Evolutionary conservation across 2,329 filamentous ascomycete genomes (phyloP), one percentile per base, ranked within the genome.

Genomic region (Aureobasidium uvarum): DNA sequence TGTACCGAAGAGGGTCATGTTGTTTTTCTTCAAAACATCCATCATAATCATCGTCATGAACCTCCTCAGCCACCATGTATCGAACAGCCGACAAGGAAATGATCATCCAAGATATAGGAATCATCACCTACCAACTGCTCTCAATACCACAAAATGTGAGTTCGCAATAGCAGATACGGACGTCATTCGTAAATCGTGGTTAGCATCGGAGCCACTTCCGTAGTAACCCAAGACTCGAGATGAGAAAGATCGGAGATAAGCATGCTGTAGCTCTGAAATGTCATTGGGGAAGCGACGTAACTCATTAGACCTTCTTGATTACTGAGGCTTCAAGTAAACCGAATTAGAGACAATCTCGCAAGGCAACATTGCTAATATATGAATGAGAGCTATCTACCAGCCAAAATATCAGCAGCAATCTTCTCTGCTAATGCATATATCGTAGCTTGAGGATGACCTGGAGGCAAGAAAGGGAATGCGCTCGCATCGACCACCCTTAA

Each of bases 401-500:
- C 54, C 16, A 50, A 23, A n/a, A 62, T 50, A n/a, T 50, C 58
- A 39, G 6, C 72, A 11, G 75, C 74, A 6, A 71, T 74, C 67
- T 75, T 76, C 68, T 77, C 75, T 7, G 73, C 75, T 41, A 77
- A 71, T 3, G 73, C 73, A 68, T 75, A 68, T 38, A 36, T 48
- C 1, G 58, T 46, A 3, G 51, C 62, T 38, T 69, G 67, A 45
- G 54, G 28, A 25, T 70, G 69, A 55, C 51, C 62, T 3, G 62
- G 62, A 20, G 62, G 48, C 48, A 51, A 39, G 62, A 64, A 64
- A 20, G 73, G 73, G 66, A 75, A 74, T 14, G 74, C 66, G 50
- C 68, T 70, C 1, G 72, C 73, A 72, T 79, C 78, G 13, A 77
- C 71, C 7, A 78, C 74, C 13, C 78, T 69, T 33, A 79, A 66